Base-by-base conservation (phyloP, 2,329 filamentous ascomycete species). In the Paraphaeosphaeria sporulosa region DNA sequence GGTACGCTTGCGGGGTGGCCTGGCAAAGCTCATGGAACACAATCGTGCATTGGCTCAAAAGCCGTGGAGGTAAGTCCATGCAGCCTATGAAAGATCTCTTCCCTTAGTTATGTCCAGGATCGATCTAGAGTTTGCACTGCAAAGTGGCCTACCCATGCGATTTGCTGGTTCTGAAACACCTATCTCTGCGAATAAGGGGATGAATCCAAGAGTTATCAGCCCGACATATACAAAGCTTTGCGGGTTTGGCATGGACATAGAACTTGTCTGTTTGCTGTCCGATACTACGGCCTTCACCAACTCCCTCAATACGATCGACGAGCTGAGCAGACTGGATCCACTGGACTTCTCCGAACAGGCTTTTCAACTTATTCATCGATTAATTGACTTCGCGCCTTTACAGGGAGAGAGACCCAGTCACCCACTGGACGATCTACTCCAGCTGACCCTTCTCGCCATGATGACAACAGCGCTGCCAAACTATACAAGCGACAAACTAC, bases 391-490 rank as follows among this genome's bases (percentile, higher is more conserved):
- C 48, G 58, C 58, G 12, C 54, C 57, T 19, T n/a, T 63, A 21
- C 40, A 32, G n/a, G 30, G 15, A 3, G 1, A 21, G 10, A 47
- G 58, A 21, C 40, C 36, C 12, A 15, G 25, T 1, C 36, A 27
- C 8, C 27, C 38, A 13, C 36, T 60, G 8, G 49, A 63, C 4
- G 47, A 63, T 40, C 38, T 60, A 5, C 51, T 60, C 17, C 61
- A 63, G 46, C 27, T 61, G 48, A 54, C 10, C 19, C 53, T 63
- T 5, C 34, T 59, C 13, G 55, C 58, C 10, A 47, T 59, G 3
- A 63, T 63, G 61, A 61, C 58, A 5, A 63, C 47, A 2, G 30
- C 56, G 7, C 49, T 63, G 55, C 58, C 61, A 44, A 59, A 61
- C 19, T 63, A 63, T 23, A 59, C 58, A 21, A 34, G 44, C 23